Percentiles rank a stretch among this genome's conserved stretches.
These are phyloP conservation scores for Jaminaea rosea DNA, from an alignment of 1,284 basidiomycete species.

Conservation along the genomic window DNA sequence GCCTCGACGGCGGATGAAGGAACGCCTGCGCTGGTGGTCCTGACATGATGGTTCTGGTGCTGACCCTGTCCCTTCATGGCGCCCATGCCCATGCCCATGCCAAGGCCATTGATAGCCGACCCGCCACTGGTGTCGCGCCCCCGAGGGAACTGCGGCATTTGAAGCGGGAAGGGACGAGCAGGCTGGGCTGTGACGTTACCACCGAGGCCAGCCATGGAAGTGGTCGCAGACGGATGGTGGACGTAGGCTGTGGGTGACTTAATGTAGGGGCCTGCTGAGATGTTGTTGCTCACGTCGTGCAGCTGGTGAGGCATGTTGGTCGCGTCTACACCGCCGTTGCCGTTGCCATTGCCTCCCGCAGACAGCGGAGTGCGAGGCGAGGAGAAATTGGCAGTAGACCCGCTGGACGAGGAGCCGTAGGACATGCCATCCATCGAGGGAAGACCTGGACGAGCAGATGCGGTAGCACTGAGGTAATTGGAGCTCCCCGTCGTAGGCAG, in stretches of 20 bases:
- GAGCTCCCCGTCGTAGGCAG: constrained; percentile 16
- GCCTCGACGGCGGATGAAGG: no score
- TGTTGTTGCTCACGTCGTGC: not conserved
- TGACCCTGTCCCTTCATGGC: no score
- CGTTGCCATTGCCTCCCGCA: not conserved
- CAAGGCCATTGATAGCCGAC: no score
- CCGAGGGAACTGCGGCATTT: constrained; percentile 5
- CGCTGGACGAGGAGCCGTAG: constrained; percentile 9
- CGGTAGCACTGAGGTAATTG: not conserved
- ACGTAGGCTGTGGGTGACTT: constrained; percentile 1
- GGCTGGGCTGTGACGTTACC: not conserved
- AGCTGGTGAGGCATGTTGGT: not conserved
- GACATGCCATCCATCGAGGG: constrained; percentile 13
- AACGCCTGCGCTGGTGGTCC: no score
- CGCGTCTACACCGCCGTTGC: not conserved
- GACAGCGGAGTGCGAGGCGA: constrained; percentile 22
- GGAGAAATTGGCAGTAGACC: constrained; percentile 10
- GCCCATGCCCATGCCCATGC: no score
- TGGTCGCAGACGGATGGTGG: constrained; percentile 5
- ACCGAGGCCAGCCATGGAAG: not conserved
- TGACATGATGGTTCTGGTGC: no score
- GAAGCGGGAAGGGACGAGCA: constrained; percentile 2
- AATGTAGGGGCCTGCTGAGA: constrained; percentile 3
- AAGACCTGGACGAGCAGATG: constrained; percentile 1
- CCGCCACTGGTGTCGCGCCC: no score